Evolutionary conservation across 495 filamentous ascomycete genomes (phyloP).

Genomic region (Hypoxylon rickii): DNA sequence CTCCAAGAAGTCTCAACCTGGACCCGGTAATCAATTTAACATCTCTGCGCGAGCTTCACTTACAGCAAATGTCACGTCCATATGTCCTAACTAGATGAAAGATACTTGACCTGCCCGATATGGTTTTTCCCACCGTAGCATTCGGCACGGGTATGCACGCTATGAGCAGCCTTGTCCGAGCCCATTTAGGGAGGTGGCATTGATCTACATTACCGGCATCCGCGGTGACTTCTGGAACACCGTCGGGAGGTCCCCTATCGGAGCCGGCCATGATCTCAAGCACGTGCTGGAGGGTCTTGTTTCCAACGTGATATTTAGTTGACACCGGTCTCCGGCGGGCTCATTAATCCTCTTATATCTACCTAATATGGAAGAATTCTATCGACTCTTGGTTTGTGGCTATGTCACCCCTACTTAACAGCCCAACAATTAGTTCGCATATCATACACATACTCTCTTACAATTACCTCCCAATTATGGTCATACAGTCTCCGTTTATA

Average conservation of each 20-base stretch:
- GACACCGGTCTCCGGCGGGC: too few species aligned
- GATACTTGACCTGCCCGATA: neutral
- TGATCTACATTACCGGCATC: neutral
- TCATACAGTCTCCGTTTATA: constrained; percentile 9
- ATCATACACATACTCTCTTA: constrained; percentile 18
- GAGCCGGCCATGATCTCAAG: neutral
- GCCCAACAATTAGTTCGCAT: constrained; percentile 8
- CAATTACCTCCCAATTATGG: constrained; percentile 14
- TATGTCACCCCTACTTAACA: neutral
- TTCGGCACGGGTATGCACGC: neutral
- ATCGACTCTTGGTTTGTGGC: too few species aligned
- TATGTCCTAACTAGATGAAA: too few species aligned
- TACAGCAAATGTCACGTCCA: too few species aligned
- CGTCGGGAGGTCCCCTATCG: too few species aligned
- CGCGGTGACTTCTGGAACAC: neutral
- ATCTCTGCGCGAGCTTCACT: too few species aligned
- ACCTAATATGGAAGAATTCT: neutral
- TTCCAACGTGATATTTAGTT: too few species aligned
- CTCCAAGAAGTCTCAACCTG: too few species aligned
- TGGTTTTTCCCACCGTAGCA: neutral
- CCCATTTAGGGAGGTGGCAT: neutral
- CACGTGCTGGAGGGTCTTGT: neutral
- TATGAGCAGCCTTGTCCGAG: neutral
- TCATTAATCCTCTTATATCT: neutral
- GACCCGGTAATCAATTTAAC: too few species aligned